Base-by-base conservation (phyloP, 352 stramenopile species). In the Globisporangium irregulare region DNA sequence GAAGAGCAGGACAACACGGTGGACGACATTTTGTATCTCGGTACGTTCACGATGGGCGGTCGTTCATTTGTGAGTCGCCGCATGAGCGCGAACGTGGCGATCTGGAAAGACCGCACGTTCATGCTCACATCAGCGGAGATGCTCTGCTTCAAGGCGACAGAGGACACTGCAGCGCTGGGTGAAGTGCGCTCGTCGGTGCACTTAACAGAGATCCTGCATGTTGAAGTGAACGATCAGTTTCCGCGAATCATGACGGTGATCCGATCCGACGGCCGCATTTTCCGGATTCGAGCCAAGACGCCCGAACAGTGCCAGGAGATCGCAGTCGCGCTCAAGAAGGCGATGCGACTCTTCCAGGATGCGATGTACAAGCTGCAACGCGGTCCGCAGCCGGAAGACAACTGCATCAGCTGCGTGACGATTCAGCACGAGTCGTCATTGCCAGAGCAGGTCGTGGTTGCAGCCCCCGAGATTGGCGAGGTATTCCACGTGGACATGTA, bases 41-140 rank as follows among this genome's bases (percentile, higher is more conserved):
- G 84, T n/a, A 90, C 84, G 43, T 87, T 92, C 60, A 91, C 82
- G 25, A 91, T 92, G 79, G 84, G 79, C 50, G 84, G 84, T n/a
- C 77, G 82, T 27, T 86, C 84, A 51, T 72, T 91, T 12, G 84
- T 84, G 20, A 91, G 80, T 69, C 80, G 84, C 20, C 80, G 79
- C 24, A 89, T 93, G 79, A 90, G 75, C 48, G 80, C 78, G 46
- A 91, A 90, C 66, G 80, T 93, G 56, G 83, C 83, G 60, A 72
- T 93, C 50, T 93, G 85, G 85, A 93, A 93, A 64, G 86, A 89
- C 72, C 77, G 85, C 24, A 81, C 87, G 59, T 89, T 91, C 64
- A 87, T 93, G 75, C 72, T 93, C 18, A 93, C 85, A 29, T 84
- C 81, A 5, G 82, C 83, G 0, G 85, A 93, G 70, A 86, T 93